Evolutionary conservation across 2,329 filamentous ascomycete genomes (phyloP), one percentile per base, ranked within the genome.

Genomic region (Pestalotiopsis sp.): DNA sequence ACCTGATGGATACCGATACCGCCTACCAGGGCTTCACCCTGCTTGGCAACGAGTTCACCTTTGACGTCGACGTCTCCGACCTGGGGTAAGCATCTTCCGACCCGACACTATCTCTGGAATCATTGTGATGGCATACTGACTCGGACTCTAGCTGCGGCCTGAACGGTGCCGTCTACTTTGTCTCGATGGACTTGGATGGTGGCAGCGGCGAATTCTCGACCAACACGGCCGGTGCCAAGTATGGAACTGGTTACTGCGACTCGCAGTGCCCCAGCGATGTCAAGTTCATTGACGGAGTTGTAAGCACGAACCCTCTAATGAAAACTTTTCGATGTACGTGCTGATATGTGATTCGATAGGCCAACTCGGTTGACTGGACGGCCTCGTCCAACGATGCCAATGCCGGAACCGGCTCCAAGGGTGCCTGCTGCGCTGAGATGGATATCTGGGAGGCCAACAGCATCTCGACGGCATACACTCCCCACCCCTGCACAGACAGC

Each of bases 381-480:
- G 77, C 85, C 9, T 84, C 83, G 0, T 68, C 69, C 60, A 85
- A 80, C 71, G 85, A 89, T 75, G 72, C 76, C 70, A 85, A 84
- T 75, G 81, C 84, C 44, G 86, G 86, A 52, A 72, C 77, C 17
- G 85, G 84, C 67, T 77, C 78, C 68, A 76, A 80, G 63, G 86
- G 86, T 68, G 80, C 84, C 20, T 88, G 86, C 81, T 88, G 86
- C 75, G 77, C 84, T 57, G 86, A 88, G 79, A 87, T 89, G 84
- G 86, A 88, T 71, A 80, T 82, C 79, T 91, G 89, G 88, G 89
- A 80, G 78, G 87, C 88, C 70, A 90, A 90, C 82, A 82, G 79
- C 69, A 82, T 88, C 74, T 84, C 86, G 17, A 83, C 82, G 20
- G 88, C 88, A 58, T 82, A 84, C 73, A 91, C 88, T 6, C 87